Evolutionary conservation across 495 filamentous ascomycete species (phyloP), one percentile per base, ranked within the genome.

Genomic region (Chaetomium tenue): DNA sequence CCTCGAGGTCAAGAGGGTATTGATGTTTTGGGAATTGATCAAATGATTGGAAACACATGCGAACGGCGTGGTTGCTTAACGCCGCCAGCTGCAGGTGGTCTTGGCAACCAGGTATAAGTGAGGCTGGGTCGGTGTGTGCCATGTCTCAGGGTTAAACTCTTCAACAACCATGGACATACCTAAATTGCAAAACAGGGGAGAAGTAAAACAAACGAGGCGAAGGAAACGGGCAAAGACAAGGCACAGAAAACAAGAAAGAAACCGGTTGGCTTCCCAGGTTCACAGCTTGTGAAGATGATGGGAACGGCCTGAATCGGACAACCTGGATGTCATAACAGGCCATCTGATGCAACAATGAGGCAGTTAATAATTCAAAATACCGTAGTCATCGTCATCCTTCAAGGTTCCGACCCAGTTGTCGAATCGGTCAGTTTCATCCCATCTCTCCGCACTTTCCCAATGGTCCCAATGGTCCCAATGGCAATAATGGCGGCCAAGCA

Each of bases 31-130:
- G 2, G 18, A 28, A 18, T 5, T 9, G 8, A 37, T 16, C 3
- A 18, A n/a, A 44, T 20, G 33, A 25, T 23, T 15, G 42, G 57
- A 59, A 59, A 48, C 57, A 2, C 8, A 58, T 13, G 55, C 55
- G 40, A 58, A 28, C 23, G 40, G 55, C 39, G 54, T 16, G 33
- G 37, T 37, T 15, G 39, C 16, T 40, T 15, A 15, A 13, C 28
- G 22, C 37, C 37, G 18, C 15, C 15, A 0, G 39, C 15, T 3
- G 33, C 7, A 15, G 30, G 3, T 11, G 23, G 22, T 13, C 42
- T 59, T 59, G 57, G 57, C 57, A 48, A 20, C 25, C 16, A 0
- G 57, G 40, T 59, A 42, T 59, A 59, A 59, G 40, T 59, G 23
- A 48, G 52, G 26, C 28, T 4, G 25, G 23, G 52, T 5, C 6